phyloP scores from a whole-genome alignment of 2,329 filamentous ascomycete species.

The Colletotrichum horii region DNA sequence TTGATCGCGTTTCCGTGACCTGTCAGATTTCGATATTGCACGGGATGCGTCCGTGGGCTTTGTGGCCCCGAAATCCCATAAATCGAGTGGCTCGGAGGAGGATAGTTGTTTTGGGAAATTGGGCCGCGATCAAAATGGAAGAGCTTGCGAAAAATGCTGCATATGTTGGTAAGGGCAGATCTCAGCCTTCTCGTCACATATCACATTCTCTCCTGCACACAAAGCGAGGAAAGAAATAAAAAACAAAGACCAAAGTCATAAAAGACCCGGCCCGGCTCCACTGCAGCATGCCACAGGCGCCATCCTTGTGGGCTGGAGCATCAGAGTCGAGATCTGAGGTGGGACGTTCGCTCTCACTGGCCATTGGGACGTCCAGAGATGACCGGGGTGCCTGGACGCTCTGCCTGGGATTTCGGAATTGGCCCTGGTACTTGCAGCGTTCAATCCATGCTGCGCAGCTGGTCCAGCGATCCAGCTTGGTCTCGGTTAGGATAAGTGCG shows the following conservation, averaged over 20 bases:
- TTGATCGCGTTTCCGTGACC: slow-evolving; percentile 17
- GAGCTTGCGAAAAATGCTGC: slow-evolving; percentile 20
- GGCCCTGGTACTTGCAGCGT: background rate
- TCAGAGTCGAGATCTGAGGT: background rate
- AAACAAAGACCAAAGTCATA: slow-evolving; percentile 1
- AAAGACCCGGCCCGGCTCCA: background rate
- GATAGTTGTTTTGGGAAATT: slow-evolving; percentile 2
- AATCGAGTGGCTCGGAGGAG: slow-evolving; percentile 10
- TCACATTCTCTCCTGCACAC: slow-evolving; percentile 1
- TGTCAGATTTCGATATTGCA: slow-evolving; percentile 10
- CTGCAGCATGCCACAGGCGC: background rate
- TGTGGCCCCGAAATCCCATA: background rate
- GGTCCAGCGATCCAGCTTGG: slow-evolving; percentile 15
- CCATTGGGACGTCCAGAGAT: background rate
- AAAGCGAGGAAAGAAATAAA: background rate
- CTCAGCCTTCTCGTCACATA: slow-evolving; percentile 10
- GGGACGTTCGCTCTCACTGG: background rate
- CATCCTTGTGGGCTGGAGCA: background rate
- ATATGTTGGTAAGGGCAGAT: slow-evolving; percentile 4
- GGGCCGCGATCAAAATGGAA: slow-evolving; percentile 20
- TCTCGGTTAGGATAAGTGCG: slow-evolving; percentile 17
- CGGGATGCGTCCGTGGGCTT: background rate
- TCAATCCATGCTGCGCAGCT: background rate
- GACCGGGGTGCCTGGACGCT: background rate
- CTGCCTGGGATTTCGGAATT: background rate